These are phyloP conservation scores for Wickerhamiella allomyrinae DNA, from an alignment of 805 yeast species.

Conservation along the genomic window DNA sequence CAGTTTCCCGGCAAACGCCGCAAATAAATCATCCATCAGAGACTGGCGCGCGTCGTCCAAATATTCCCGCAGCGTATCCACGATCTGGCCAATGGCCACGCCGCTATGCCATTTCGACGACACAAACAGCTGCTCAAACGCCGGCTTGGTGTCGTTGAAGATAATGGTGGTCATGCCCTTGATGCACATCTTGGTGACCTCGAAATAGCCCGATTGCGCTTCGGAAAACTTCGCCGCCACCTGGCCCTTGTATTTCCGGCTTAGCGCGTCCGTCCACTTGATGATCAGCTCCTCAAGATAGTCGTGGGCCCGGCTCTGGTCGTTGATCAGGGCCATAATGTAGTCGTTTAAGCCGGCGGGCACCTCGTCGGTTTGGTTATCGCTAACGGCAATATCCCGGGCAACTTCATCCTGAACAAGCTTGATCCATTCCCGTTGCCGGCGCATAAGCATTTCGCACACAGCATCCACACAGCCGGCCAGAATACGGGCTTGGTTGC, in stretches of 20 bases:
- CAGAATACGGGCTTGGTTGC: constrained; percentile 66
- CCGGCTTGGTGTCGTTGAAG: constrained; percentile 53
- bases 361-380: constrained; percentile 30
- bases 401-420: constrained; percentile 33
- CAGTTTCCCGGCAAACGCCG: constrained; percentile 38
- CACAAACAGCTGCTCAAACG: constrained; percentile 43
- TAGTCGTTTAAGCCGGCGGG: constrained; percentile 75
- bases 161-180: constrained; percentile 43
- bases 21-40: constrained; percentile 40
- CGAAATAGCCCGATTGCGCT: constrained; percentile 68
- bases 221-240: constrained; percentile 45
- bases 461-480: constrained; percentile 67
- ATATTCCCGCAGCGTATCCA: constrained; percentile 65
- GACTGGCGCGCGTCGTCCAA: constrained; percentile 45
- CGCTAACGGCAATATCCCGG: constrained; percentile 24
- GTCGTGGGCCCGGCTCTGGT: constrained; percentile 60
- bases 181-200: constrained; percentile 53
- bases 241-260: constrained; percentile 44
- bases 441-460: constrained; percentile 40
- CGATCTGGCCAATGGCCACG: constrained; percentile 43
- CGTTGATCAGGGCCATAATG: constrained; percentile 69
- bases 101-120: constrained; percentile 57
- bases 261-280: constrained; percentile 49
- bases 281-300: constrained; percentile 56
- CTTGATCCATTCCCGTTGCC: constrained; percentile 50